Evolutionary conservation across 768 basidiomycete genomes (phyloP).

Genomic region (Stropharia rugosoannulata): DNA sequence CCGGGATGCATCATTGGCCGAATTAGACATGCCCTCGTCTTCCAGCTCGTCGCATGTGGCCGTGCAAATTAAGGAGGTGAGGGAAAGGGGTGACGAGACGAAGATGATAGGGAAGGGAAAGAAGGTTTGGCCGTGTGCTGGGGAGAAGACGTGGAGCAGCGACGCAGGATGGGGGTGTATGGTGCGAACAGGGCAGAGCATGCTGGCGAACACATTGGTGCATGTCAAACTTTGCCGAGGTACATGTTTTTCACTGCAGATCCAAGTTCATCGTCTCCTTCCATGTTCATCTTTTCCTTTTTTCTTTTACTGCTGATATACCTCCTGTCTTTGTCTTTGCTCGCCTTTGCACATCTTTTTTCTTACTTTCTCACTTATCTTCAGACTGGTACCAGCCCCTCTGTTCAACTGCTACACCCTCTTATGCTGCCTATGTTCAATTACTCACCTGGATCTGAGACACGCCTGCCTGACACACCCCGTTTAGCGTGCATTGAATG

Average conservation of each 20-base stretch:
- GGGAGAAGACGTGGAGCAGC: neutral
- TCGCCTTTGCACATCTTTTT: neutral
- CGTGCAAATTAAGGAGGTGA: too few relatives aligned
- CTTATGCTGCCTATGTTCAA: conserved; percentile 85
- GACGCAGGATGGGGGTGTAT: neutral
- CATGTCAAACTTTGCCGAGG: neutral
- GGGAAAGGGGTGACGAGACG: too few relatives aligned
- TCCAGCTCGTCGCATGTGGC: too few relatives aligned
- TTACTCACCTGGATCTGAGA: conserved; percentile 97
- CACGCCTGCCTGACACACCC: conserved; percentile 76
- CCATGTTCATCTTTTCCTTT: too few relatives aligned
- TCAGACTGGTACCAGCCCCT: conserved; percentile 85
- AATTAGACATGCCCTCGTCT: too few relatives aligned
- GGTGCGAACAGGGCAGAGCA: neutral
- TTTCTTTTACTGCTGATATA: too few relatives aligned
- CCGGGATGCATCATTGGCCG: too few relatives aligned
- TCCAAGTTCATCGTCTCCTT: too few relatives aligned
- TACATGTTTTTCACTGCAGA: neutral
- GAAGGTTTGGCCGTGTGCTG: neutral
- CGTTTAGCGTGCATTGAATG: conserved; percentile 96
- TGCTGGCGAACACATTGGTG: neutral
- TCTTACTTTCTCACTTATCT: neutral
- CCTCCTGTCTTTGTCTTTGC: too few relatives aligned
- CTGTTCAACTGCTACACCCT: conserved; percentile 52
- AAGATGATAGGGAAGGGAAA: too few relatives aligned